Evolutionary conservation across 139 green algal species (phyloP), one percentile per base, ranked within the genome.

Genomic region (Volvox africanus): DNA sequence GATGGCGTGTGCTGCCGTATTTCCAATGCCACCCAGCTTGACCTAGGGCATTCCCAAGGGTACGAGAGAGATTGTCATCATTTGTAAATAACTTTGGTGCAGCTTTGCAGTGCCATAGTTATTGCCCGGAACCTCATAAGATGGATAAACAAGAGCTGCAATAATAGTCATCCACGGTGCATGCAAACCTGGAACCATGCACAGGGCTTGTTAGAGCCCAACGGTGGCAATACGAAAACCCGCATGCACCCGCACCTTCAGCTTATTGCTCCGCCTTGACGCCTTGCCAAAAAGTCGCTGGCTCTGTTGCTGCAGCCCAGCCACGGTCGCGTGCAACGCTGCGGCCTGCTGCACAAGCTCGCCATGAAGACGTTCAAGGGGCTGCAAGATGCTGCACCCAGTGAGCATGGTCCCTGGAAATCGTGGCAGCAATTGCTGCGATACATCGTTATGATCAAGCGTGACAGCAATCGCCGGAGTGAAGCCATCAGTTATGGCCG

Each of bases 231-330:
- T 9, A 55, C 44, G 5, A 55, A 5, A 55, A 9, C 5, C 44
- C 12, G 13, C 80, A 35, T 86, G 13, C 30, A 86, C 33, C 18
- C 62, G 26, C 18, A 88, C 82, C 83, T 68, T 78, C 0, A 78
- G 32, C 69, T 82, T 89, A 1, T 18, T 28, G 28, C 85, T 73
- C 11, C 85, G 85, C 26, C 26, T 28, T 1, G 69, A 30, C 18
- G 85, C 86, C 86, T 90, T 90, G 30, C 71, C 44, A 11, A 90
- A 76, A 30, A 83, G 30, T 55, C 55, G 33, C 86, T 90, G 71
- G 86, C 86, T 83, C 30, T 76, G 71, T 44, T 36, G 71, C 50
- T 83, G 44, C n/a, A 83, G 30, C 30, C 55, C 86, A 30, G 20
- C 73, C 30, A 44, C 86, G 0, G 32, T 24, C 9, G 30, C 50